Base-by-base conservation (phyloP, 176 grass and related monocot species). In the Oryza rufipogon region DNA sequence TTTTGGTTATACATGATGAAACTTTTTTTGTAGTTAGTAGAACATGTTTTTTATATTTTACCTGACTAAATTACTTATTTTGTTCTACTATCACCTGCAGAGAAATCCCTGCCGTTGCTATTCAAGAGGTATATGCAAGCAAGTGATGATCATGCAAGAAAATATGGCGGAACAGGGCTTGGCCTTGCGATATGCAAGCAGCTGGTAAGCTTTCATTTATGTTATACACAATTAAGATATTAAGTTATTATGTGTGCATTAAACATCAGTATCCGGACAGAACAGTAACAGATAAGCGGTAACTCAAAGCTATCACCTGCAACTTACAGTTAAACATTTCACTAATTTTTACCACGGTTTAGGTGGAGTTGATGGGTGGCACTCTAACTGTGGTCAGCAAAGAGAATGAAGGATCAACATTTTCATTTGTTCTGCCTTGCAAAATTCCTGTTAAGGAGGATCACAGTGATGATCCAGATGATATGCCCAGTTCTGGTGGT, bases 181-280 rank as follows among this genome's bases (percentile, higher is more conserved):
- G 95, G 95, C 63, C 95, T 97, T 88, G 92, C 95, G 30, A 97
- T 97, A 61, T 97, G 95, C 88, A 97, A 97, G 88, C 95, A 97
- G 48, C 86, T 97, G 90, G 95, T 97, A 88, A 63, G 84, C 30
- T 33, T 52, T 61, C 73, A 66, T 75, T 76, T 16, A 77, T 23
- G 58, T 83, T 86, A 66, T 11, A n/a, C 7, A 12, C 12, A 68
- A 26, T 15, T 68, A 69, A 63, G 8, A 46, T 79, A 49, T 9
- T 60, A 25, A 32, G 12, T 33, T 46, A 47, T 56, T 48, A 30
- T 63, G 48, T 14, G 77, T 86, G 60, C 11, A 79, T 41, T 60
- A 23, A 83, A 30, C 64, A 79, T 48, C 17, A 54, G 67, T 73
- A 58, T 65, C 68, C 79, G 51, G 32, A 70, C 26, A 51, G 5